A percentile compares a stretch with the other conserved stretches of the same genome.
phyloP scores from a whole-genome alignment of 2,329 filamentous ascomycete genomes.

The Paraconiothyrium sp. region DNA sequence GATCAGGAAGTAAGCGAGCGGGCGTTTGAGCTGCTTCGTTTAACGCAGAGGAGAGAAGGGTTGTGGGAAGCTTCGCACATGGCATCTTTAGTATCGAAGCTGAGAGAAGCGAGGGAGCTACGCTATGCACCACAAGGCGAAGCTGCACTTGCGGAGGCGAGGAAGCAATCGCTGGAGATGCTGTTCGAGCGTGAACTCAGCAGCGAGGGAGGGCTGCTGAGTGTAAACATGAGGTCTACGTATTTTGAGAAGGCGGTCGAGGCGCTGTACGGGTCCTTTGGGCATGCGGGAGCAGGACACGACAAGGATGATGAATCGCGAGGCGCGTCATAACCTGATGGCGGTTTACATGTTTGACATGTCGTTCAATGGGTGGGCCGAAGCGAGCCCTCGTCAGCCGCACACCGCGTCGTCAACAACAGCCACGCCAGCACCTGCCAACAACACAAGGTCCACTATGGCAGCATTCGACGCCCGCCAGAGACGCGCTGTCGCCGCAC shows the following conservation, averaged over 20 bases:
- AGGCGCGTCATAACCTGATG: background rate
- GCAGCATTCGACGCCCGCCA: slow-evolving; percentile 1
- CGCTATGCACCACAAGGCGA: background rate
- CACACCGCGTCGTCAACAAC: background rate
- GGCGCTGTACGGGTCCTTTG: background rate
- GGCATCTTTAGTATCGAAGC: slow-evolving; percentile 4
- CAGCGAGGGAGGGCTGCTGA: background rate
- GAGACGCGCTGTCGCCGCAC: slow-evolving; percentile 7
- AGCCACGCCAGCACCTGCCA: background rate
- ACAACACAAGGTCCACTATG: background rate
- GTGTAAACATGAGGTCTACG: background rate
- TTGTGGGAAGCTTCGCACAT: slow-evolving; percentile 13
- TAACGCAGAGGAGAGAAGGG: slow-evolving; percentile 8
- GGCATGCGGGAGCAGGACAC: background rate
- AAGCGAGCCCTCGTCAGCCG: too few species aligned
- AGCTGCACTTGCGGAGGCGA: background rate
- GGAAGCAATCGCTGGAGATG: slow-evolving; percentile 7
- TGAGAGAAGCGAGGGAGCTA: background rate
- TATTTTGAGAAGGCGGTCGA: background rate
- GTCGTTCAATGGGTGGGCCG: too few species aligned
- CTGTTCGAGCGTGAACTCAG: slow-evolving; percentile 1
- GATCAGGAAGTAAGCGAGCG: slow-evolving; percentile 12
- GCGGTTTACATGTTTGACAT: background rate
- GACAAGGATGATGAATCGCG: background rate
- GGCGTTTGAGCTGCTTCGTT: slow-evolving; percentile 9